Base-by-base conservation (phyloP, 257 asterid genomes). In the Ilex asprella region DNA sequence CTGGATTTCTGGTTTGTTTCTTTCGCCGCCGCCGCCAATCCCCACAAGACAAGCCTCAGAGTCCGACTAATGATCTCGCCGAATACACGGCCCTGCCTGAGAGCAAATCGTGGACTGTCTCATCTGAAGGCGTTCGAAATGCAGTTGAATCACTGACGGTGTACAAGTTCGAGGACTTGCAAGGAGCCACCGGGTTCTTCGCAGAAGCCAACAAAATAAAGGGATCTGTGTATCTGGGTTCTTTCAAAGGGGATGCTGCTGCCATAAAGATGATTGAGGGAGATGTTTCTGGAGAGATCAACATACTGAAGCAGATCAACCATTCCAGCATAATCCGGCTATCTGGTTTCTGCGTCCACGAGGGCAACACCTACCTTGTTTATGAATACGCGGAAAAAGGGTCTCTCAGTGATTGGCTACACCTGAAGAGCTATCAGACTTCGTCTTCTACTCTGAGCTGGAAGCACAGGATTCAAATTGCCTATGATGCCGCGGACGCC, bases 221-320 rank as follows among this genome's bases (percentile, higher is more conserved):
- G 11, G 84, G 85, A 30, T 76, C 89, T 0, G 86, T 81, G 7
- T 86, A 69, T 60, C 70, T 49, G 4, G 86, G 68, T 3, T 67
- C 60, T 29, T 81, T 86, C 68, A 77, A 79, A 35, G 94, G 90
- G n/a, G 90, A 86, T 30, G 55, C 55, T 6, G 90, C 85, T 3
- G 88, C 73, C 11, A 80, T 83, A 39, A 86, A 86, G 75, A 79
- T 79, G 11, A 73, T 77, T 70, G 81, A 79, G 61, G 94, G 86
- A 14, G 75, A 79, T 50, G 86, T 76, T 3, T 67, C 81, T 1
- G 55, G 68, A 12, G 90, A 86, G 64, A 79, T 86, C 12, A 71
- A 66, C 14, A 78, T 72, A 1, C 78, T 83, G 7, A 51, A 87
- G 53, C 79, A 77, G 72, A 77, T 86, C 31, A 83, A 75, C 15